These are phyloP conservation scores for Mycena olivaceomarginata DNA, from an alignment of 768 basidiomycete species.

Conservation along the genomic window DNA sequence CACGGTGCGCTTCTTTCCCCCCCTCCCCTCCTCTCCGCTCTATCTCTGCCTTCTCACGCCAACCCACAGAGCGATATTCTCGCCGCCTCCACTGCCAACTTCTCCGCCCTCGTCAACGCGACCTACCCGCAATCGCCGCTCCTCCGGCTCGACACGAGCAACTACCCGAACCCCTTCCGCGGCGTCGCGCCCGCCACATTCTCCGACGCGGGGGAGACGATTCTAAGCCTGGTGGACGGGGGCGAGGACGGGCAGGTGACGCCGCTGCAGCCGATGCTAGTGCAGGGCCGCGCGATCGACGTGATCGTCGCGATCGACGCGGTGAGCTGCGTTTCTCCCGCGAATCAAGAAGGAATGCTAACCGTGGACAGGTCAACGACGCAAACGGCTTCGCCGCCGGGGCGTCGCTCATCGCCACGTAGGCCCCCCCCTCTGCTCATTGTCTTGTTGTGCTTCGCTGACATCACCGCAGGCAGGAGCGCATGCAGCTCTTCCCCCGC, in stretches of 20 bases:
- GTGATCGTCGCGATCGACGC: conserved; percentile 71
- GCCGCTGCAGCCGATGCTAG: conserved; percentile 70
- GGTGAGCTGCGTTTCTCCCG: conserved; percentile 48
- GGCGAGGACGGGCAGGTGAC: conserved; percentile 66
- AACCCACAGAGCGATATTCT: conserved; percentile 18
- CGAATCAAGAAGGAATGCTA: not conserved
- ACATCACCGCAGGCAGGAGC: conserved; percentile 25
- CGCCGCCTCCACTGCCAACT: conserved; percentile 30
- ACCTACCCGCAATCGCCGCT: conserved; percentile 43
- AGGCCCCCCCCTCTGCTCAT: not conserved
- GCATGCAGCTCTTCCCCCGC: conserved; percentile 46
- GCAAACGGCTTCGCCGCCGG: conserved; percentile 28
- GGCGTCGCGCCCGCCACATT: conserved; percentile 59
- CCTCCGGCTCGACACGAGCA: conserved; percentile 52
- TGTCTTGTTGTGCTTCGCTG: not conserved
- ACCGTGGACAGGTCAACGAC: not conserved
- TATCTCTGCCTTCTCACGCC: not conserved
- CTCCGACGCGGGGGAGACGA: conserved; percentile 52
- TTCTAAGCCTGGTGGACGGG: conserved; percentile 61
- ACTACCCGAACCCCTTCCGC: conserved; percentile 61
- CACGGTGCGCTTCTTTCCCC: conserved; percentile 7
- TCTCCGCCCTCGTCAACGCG: conserved; percentile 39
- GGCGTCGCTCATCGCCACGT: conserved; percentile 45
- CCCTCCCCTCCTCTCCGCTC: no score
- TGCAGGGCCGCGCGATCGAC: conserved; percentile 66